phyloP scores from a whole-genome alignment of 768 basidiomycete genomes.

The Amanita rimosa region DNA sequence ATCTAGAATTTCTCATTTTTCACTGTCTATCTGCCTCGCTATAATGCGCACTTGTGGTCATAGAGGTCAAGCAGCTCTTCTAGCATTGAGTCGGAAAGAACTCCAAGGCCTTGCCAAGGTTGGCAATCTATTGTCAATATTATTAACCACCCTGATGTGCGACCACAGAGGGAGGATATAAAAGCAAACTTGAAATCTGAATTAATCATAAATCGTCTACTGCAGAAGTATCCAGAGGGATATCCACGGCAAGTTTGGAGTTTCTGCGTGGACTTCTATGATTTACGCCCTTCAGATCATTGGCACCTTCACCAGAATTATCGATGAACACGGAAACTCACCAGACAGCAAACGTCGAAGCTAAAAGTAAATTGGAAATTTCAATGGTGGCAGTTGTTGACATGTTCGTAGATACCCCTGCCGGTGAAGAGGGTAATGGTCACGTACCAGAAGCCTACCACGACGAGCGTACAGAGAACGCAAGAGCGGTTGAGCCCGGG shows the following conservation, averaged over 20 bases:
- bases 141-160: background rate
- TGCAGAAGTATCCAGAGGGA: background rate
- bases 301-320: background rate
- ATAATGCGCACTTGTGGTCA: background rate
- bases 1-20: background rate
- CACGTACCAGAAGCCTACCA: background rate
- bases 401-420: background rate
- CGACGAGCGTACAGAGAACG: background rate
- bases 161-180: background rate
- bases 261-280: background rate
- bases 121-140: background rate
- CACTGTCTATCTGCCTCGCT: background rate
- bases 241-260: background rate
- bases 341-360: background rate
- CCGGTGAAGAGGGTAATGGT: background rate
- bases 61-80: background rate
- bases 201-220: background rate
- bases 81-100: background rate
- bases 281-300: background rate
- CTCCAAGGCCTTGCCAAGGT: constrained; percentile 3
- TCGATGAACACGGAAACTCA: too few species aligned
- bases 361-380: background rate
- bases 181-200: constrained; percentile 2
- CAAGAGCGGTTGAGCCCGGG: background rate
- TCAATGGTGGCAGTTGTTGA: background rate